Evolutionary conservation across 306 rosid species (phyloP).

Genomic region (Prunus mira): DNA sequence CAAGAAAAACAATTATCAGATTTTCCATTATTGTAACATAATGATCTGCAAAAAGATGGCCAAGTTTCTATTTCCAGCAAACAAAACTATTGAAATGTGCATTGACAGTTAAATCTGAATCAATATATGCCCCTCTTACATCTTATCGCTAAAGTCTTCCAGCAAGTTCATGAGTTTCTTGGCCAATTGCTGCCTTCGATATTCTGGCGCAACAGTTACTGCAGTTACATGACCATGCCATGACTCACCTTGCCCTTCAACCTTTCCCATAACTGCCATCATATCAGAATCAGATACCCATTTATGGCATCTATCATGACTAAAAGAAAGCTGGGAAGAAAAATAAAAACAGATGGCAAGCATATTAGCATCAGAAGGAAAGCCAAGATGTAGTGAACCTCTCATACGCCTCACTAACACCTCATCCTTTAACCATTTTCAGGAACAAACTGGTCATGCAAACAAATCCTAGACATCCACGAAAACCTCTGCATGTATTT

Average conservation of each 20-base stretch:
- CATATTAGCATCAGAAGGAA: neutral
- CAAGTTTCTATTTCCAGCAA: neutral
- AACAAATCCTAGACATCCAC: neutral
- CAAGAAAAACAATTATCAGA: neutral
- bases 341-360: neutral
- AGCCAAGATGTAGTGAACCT: neutral
- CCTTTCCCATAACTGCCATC: conserved; percentile 94
- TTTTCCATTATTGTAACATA: neutral
- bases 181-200: conserved; percentile 92
- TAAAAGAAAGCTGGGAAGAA: neutral
- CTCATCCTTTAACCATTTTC: neutral
- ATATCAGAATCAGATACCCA: neutral
- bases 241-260: conserved; percentile 98
- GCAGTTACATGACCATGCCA: conserved; percentile 99
- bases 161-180: conserved; percentile 94
- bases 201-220: conserved; percentile 86
- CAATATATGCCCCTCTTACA: conserved; percentile 42
- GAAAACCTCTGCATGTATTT: neutral
- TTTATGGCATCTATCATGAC: neutral
- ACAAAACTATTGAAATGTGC: neutral
- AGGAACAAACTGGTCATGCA: neutral
- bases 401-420: neutral
- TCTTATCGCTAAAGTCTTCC: conserved; percentile 85
- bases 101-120: neutral
- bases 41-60: neutral